Base-by-base conservation (phyloP, 2,329 filamentous ascomycete genomes). In the Coniochaeta sp. region DNA sequence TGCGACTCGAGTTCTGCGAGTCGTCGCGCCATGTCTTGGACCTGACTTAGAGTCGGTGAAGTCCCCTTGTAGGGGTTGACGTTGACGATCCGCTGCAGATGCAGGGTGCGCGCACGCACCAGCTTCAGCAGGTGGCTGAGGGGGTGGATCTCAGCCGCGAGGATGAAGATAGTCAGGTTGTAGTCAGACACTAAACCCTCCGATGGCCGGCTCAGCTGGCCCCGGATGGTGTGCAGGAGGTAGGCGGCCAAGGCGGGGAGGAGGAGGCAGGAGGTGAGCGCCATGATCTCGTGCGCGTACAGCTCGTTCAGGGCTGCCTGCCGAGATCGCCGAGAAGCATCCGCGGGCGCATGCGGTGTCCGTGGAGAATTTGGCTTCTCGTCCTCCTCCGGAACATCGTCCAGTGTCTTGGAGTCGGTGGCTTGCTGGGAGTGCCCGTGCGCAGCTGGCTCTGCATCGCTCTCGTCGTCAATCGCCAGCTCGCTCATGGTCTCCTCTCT, bases 111-210 rank as follows among this genome's bases (percentile, higher is more conserved):
- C 16, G 85, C 83, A 67, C 91, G 88, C 4, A 96, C 81, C 67
- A 97, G 83, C 69, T 88, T 90, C 63, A 96, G 84, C 28, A 96
- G 76, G 69, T 97, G 93, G 1, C 90, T 85, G 56, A 92, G 77
- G 0, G 93, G 93, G 3, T 90, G 87, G 30, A 97, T 79, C 74
- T 98, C 93, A 3, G 93, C 90, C 1, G 89, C 90, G 19, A 96
- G 81, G 2, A 96, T 79, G 72, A 97, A 98, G 58, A 98, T 90
- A 14, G 89, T 92, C 59, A 98, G 80, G 72, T 97, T 97, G 75
- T 93, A 96, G 72, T 96, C 90, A 4, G 91, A 96, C 7, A 98
- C 88, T 12, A 98, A 79, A 1, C 90, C 90, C 71, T 96, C 92
- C 0, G 91, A 92, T 0, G 90, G 90, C 1, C 90, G 82, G 26